Base-by-base conservation (phyloP, 2,329 filamentous ascomycete species). In the Dactylellina drechsleri region DNA sequence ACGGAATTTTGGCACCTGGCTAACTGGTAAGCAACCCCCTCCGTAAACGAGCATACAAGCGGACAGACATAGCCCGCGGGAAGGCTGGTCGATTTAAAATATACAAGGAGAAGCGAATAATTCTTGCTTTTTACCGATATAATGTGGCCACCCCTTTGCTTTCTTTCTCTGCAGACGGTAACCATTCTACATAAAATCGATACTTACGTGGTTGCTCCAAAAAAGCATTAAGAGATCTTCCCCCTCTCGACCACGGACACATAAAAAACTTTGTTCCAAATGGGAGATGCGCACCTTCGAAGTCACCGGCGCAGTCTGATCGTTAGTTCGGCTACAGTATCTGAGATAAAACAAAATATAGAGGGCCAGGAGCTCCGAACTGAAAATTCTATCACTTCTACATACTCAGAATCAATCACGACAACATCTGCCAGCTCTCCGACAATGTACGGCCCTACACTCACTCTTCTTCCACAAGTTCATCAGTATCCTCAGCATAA, bases 251-350 rank as follows among this genome's bases (percentile, higher is more conserved):
- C 54, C 52, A 31, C 49, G 64, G 23, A 67, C 41, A 45, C n/a
- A 66, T 62, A 66, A 57, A 66, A 28, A 43, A 66, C 57, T 66
- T 64, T 65, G 18, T 64, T 75, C 64, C 71, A 58, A 76, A 76
- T 76, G 72, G 72, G 72, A 76, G 72, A 76, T 76, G 72, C 47
- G 56, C 66, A 76, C 23, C 66, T 56, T 61, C 53, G 72, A 61
- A 71, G 56, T 70, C 72, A 70, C 72, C 65, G 72, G 66, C 72
- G 72, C 49, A 76, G 66, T 71, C 72, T 76, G 53, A 76, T 76
- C 49, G 72, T 76, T 57, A 76, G 66, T 45, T 76, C 72, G 66
- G 71, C 65, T 53, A 62, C 50, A 71, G 72, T 61, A 61, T 66
- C 72, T 50, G 72, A 76, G 43, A 75, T 75, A 16, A 76, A 76